Conservation (phyloP, 139 green algal genomes). For the Chlorella sorokiniana region DNA sequence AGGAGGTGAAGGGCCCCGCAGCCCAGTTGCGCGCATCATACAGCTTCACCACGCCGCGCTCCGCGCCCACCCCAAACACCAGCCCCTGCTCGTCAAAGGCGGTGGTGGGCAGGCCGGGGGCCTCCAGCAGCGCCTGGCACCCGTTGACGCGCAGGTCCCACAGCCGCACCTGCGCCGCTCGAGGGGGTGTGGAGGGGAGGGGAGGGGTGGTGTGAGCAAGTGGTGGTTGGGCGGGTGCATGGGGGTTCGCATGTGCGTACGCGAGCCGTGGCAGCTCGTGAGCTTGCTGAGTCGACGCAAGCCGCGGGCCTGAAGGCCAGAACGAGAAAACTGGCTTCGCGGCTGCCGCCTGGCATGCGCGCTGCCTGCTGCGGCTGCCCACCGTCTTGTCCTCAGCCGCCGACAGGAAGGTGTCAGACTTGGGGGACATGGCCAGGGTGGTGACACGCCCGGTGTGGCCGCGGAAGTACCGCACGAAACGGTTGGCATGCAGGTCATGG, state of each 20-base stretch:
- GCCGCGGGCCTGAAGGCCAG: too few species aligned
- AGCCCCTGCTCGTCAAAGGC: constrained; percentile 85
- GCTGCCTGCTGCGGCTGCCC: neutral
- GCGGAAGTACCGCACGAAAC: constrained; percentile 87
- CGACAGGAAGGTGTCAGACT: constrained; percentile 84
- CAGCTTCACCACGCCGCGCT: constrained; percentile 81
- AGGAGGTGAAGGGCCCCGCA: constrained; percentile 86
- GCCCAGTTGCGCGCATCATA: constrained; percentile 84
- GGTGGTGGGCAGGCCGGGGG: constrained; percentile 61
- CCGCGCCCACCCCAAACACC: constrained; percentile 85
- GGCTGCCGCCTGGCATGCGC: too few species aligned
- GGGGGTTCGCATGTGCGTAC: too few species aligned
- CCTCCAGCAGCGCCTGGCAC: constrained; percentile 71
- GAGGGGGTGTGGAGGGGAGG: neutral
- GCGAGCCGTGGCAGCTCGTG: too few species aligned
- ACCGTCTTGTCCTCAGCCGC: constrained; percentile 60
- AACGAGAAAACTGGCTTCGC: too few species aligned
- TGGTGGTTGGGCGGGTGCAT: too few species aligned
- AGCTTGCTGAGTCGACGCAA: too few species aligned
- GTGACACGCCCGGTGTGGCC: constrained; percentile 81
- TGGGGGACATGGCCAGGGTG: constrained; percentile 78
- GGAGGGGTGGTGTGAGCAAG: neutral
- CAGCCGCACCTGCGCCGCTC: constrained; percentile 62
- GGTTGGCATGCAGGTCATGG: constrained; percentile 82
- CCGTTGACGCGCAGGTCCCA: constrained; percentile 87